Base-by-base conservation (phyloP, 1,284 basidiomycete genomes). In the Pholiota adiposa region DNA sequence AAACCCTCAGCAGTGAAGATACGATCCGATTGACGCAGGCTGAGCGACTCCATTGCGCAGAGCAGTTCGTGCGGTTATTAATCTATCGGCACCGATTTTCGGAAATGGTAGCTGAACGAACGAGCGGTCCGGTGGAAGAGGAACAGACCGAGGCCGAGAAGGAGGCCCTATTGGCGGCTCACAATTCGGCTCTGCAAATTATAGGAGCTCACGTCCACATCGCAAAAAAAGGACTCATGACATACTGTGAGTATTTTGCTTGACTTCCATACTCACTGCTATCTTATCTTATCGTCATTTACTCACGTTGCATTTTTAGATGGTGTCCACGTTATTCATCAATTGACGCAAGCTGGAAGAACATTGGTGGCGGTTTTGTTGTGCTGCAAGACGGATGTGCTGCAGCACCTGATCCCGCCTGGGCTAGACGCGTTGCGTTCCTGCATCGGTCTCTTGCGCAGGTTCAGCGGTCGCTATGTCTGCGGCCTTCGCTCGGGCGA, bases 261-360 rank as follows among this genome's bases (percentile, higher is more conserved):
- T 54, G 56, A 50, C n/a, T 31, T 34, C 23, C 52, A 58, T 52
- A 36, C 46, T 64, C 46, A 11, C 36, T n/a, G 36, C 36, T 63
- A 63, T 52, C 54, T 58, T 61, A 49, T 63, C 58, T 58, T 54
- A n/a, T n/a, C n/a, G n/a, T 27, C 56, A 59, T 54, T 52, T 27
- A 31, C 46, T 65, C 43, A 43, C 29, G 38, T 63, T 46, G 19
- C 29, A 53, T 56, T 57, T 54, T 25, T 66, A 94, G 92, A 94
- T 72, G 94, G 94, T 4, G 93, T 96, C 1, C 93, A 96, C 72
- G 93, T 96, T 60, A 96, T 96, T 50, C 94, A 96, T 70, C 94
- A 96, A 72, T 79, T 96, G 53, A 95, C 94, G 1, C 93, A 95
- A 69, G 94, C 94, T n/a, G 94, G 94, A 4, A 85, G 94, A 49